These are phyloP conservation scores for Lumnitzera littorea DNA, from an alignment of 345 rosid genomes.

Conservation along the genomic window DNA sequence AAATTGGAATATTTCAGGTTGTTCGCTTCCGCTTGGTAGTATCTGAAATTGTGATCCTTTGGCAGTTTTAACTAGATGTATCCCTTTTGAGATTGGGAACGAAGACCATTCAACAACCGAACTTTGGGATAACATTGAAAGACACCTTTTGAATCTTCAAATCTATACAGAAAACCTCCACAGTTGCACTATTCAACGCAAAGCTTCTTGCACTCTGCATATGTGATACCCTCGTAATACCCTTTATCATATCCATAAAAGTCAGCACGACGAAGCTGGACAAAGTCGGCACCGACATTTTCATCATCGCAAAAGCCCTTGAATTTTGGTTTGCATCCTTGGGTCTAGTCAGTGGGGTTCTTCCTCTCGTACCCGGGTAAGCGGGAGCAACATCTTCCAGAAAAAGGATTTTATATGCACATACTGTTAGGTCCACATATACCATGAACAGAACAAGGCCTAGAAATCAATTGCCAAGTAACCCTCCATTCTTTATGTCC, in stretches of 20 bases:
- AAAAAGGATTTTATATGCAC: too few relatives aligned
- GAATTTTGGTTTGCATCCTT: too few relatives aligned
- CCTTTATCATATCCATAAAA: too few relatives aligned
- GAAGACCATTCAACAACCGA: slow-evolving; percentile 5
- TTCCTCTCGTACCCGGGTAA: too few relatives aligned
- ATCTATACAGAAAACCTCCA: slow-evolving; percentile 5
- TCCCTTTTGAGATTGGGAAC: not conserved
- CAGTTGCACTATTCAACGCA: slow-evolving; percentile 7
- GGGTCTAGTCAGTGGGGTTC: too few relatives aligned
- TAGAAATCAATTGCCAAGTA: slow-evolving; percentile 17
- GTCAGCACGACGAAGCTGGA: too few relatives aligned
- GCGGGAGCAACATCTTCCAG: too few relatives aligned
- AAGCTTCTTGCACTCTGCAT: slow-evolving; percentile 3
- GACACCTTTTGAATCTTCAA: not conserved
- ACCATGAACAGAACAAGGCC: slow-evolving; percentile 1
- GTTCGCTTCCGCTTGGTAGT: too few relatives aligned
- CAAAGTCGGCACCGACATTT: slow-evolving; percentile 3
- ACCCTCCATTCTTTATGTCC: slow-evolving; percentile 11
- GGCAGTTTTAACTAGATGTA: not conserved
- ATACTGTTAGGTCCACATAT: too few relatives aligned
- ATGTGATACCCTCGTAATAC: not conserved
- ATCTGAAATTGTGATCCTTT: too few relatives aligned
- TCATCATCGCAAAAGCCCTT: too few relatives aligned
- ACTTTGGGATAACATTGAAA: slow-evolving; percentile 11
- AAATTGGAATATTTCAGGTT: not conserved